Conservation (phyloP, 2,329 filamentous ascomycete genomes). For the Ascochyta rabiei region DNA sequence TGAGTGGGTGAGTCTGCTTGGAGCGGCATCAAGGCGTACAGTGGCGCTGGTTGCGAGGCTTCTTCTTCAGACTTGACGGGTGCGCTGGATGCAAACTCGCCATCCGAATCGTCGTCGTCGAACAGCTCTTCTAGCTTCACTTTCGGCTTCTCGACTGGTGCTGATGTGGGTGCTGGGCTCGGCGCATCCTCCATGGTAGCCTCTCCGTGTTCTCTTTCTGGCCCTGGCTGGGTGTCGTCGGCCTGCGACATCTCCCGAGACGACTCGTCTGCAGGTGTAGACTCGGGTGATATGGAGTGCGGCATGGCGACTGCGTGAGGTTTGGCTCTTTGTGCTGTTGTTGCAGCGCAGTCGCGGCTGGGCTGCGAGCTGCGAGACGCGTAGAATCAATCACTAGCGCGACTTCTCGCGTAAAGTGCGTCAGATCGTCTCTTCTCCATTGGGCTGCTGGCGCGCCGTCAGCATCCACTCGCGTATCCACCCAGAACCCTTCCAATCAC, state of each 20-base stretch:
- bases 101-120: conserved; percentile 62
- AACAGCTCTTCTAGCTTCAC: conserved; percentile 64
- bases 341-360: background rate
- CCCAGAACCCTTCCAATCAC: conserved; percentile 12
- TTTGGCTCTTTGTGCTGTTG: conserved; percentile 5
- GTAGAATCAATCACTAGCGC: conserved; percentile 22
- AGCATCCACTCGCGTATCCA: conserved; percentile 13
- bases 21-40: conserved; percentile 40
- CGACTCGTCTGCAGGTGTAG: conserved; percentile 48
- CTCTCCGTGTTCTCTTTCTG: conserved; percentile 36
- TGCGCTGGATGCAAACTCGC: conserved; percentile 64
- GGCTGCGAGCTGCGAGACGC: conserved; percentile 17
- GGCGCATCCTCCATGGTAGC: conserved; percentile 40
- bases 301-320: conserved; percentile 47
- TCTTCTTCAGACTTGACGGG: conserved; percentile 53
- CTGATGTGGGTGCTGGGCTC: conserved; percentile 19
- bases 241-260: conserved; percentile 49
- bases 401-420: conserved; percentile 29
- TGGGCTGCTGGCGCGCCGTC: conserved; percentile 9
- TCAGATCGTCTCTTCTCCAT: conserved; percentile 4
- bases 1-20: conserved; percentile 21
- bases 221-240: conserved; percentile 34
- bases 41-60: conserved; percentile 44
- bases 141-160: conserved; percentile 39
- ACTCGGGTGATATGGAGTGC: conserved; percentile 52